Base-by-base conservation (phyloP, 805 yeast species). In the Yarrowia bubula region DNA sequence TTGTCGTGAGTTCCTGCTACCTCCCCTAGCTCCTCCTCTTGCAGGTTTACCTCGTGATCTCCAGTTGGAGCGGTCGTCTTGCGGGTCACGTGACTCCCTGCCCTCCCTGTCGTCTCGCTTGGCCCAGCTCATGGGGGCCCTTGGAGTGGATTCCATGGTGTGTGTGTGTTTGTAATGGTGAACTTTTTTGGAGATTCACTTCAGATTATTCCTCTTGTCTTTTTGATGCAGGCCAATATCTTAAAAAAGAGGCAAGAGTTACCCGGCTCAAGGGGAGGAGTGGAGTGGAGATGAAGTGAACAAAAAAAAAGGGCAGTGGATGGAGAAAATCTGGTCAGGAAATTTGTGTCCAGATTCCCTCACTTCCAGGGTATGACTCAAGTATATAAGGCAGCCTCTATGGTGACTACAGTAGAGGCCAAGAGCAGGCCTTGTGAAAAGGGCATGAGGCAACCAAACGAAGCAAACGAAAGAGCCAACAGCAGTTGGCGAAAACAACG, bases 101-200 rank as follows among this genome's bases (percentile, higher is more conserved):
- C 42, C 4, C 14, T 35, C 43, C 58, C 43, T 18, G 33, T 51
- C 58, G 35, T 51, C 58, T 14, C 58, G 58, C 18, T 51, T 51
- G 33, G n/a, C 38, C 58, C 58, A 51, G 8, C 58, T 51, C 58
- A 51, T 51, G 42, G 58, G 58, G 18, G 42, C 43, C 33, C 58
- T 42, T n/a, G 58, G 58, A 32, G 58, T 38, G 9, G 58, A n/a
- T 22, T 51, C 58, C 58, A 51, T 51, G 43, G 22, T 38, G 18
- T 14, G 43, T 8, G 15, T 17, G 57, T 14, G 14, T 18, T 11
- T 6, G 35, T 13, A 8, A 37, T 31, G 28, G 14, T 46, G 14
- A 51, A 32, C 58, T 51, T 51, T 51, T 51, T 51, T 51, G 55
- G 31, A 22, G 28, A 33, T 35, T 48, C 48, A 28, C 15, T 22